Base-by-base conservation (phyloP, 1,284 basidiomycete genomes). In the Ganoderma lucidum region DNA sequence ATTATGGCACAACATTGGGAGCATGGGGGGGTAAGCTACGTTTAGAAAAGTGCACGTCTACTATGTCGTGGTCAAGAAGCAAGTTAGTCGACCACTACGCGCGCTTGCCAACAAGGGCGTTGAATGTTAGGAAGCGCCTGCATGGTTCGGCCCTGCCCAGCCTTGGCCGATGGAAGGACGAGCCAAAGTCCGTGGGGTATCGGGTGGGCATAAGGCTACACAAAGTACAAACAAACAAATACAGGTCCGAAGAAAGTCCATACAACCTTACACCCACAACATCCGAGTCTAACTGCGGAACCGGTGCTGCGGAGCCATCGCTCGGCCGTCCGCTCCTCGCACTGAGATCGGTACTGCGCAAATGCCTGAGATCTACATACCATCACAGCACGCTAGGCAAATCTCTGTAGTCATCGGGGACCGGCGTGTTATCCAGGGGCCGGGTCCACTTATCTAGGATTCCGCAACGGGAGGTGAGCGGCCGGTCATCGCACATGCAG, bases 381-480 rank as follows among this genome's bases (percentile, higher is more conserved):
- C n/a, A 10, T 75, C 65, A 82, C 14, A 81, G 67, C 2, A 82
- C 81, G 64, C 79, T 80, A 0, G 80, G 80, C 2, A 82, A 73
- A 37, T 75, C 68, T 19, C 63, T 68, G 39, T 70, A 73, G 62
- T 80, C 79, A 48, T 73, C 71, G 17, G 75, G 75, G 23, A 78
- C 68, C 60, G 74, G 71, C 23, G 77, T 76, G 53, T 78, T 75
- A 63, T 82, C 80, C 30, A 78, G 69, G 4, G 81, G 80, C 42
- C 76, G 76, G 0, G 82, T 79, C 82, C 82, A 83, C 71, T 81
- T 82, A 66, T 82, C 81, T 82, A 23, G 4, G 32, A 19, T 28
- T 30, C 2, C 12, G 17, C 44, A 45, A 2, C 28, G 41, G 17
- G n/a, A 19, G 62, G 35, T 63, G 14, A 63, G 37, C 32, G 9